A percentile compares a stretch with the other conserved stretches of the same genome.
These are phyloP conservation scores for Mycena sanguinolenta DNA, from an alignment of 768 basidiomycete species.

Conservation along the genomic window DNA sequence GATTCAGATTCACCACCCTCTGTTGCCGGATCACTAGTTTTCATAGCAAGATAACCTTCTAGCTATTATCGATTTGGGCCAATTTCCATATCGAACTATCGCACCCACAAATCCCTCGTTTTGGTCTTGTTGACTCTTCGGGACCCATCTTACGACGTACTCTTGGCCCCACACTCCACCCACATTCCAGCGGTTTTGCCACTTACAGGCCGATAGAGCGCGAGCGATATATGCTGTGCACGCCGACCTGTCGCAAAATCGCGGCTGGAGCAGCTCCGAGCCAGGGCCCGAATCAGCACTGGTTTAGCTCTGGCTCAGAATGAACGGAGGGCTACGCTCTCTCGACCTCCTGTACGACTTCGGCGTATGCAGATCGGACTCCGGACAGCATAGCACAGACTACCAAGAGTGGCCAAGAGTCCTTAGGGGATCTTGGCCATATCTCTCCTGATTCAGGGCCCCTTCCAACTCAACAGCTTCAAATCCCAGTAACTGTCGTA, in stretches of 20 bases:
- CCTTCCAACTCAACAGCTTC: not conserved
- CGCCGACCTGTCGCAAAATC: not conserved
- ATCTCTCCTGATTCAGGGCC: not conserved
- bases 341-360: not conserved
- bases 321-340: not conserved
- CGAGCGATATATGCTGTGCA: conserved; percentile 3
- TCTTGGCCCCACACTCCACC: not conserved
- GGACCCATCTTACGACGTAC: not conserved
- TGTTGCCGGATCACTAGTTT: not conserved
- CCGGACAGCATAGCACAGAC: not conserved
- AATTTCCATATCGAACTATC: not conserved
- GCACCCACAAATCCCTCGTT: conserved; percentile 2
- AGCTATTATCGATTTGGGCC: conserved; percentile 2
- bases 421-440: not conserved
- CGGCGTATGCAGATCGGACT: not conserved
- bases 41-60: not conserved
- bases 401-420: not conserved
- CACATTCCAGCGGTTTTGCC: not conserved
- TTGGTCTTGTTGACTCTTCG: not conserved
- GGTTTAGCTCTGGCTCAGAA: not conserved
- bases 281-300: conserved; percentile 4
- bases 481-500: not conserved
- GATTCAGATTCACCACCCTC: not conserved
- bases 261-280: not conserved
- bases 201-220: not conserved